Conservation (phyloP, 2,329 filamentous ascomycete species). For the Penicillium corylophilum region DNA sequence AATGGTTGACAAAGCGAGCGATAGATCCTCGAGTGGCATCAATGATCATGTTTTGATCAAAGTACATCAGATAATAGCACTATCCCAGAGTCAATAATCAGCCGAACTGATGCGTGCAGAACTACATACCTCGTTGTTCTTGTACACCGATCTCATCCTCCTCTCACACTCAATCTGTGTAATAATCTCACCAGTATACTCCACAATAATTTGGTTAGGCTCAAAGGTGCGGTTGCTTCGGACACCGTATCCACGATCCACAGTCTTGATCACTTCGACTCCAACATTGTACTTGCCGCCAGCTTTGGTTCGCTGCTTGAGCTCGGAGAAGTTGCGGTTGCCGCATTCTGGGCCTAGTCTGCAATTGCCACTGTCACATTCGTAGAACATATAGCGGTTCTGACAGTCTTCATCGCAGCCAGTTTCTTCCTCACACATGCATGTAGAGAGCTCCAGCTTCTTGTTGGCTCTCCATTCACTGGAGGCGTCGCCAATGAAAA, state of each 20-base stretch:
- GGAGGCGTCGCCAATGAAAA: constrained; percentile 81
- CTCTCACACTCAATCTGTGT: constrained; percentile 90
- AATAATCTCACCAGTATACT: constrained; percentile 97
- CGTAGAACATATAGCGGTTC: constrained; percentile 95
- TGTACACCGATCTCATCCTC: constrained; percentile 90
- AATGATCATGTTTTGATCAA: constrained; percentile 97
- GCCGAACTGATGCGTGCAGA: background rate
- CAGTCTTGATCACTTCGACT: constrained; percentile 91
- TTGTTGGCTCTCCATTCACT: constrained; percentile 78
- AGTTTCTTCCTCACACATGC: constrained; percentile 72
- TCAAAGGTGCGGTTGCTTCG: constrained; percentile 85
- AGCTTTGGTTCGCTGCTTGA: constrained; percentile 70
- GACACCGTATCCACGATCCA: constrained; percentile 85
- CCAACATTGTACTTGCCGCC: constrained; percentile 88
- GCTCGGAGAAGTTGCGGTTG: constrained; percentile 82
- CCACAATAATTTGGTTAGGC: constrained; percentile 93
- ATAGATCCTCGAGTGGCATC: constrained; percentile 95
- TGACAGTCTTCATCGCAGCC: constrained; percentile 89
- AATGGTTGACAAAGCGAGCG: constrained; percentile 97
- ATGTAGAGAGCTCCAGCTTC: constrained; percentile 71
- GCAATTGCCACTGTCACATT: constrained; percentile 90
- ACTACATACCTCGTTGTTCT: constrained; percentile 76
- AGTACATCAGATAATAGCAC: constrained; percentile 99
- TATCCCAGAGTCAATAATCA: constrained; percentile 39
- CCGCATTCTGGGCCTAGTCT: constrained; percentile 74